Evolutionary conservation across 163 green algal species (phyloP), one percentile per base, ranked within the genome.

Genomic region (Scenedesmus sp.): DNA sequence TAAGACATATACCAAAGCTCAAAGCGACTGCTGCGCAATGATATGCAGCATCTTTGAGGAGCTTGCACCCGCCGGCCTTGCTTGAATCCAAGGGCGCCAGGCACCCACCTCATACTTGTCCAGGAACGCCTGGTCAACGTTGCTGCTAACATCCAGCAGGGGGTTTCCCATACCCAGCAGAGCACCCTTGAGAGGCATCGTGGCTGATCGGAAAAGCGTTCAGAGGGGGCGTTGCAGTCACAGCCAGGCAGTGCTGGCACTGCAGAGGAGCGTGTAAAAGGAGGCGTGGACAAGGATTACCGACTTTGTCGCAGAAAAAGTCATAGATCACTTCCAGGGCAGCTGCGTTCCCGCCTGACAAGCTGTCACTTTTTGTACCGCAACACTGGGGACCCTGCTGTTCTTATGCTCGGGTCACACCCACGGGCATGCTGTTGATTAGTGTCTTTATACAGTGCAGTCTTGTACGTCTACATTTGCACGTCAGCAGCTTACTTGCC

Each of bases 141-240:
- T 95, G 9, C 96, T 95, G 4, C 94, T 98, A 23, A 99, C 97
- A 92, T 99, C 98, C 20, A 99, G 95, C 91, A 99, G 96, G 0
- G 98, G 98, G 91, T 99, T 99, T 88, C 98, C 94, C 64, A 97
- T 94, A 82, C 95, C 95, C 82, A 97, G 91, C 67, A 97, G 93
- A 20, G 76, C 85, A 15, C 95, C 94, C 79, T 95, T 92, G 57
- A 94, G 88, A 59, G 77, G 60, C 92, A 87, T 93, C 54, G 93
- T 93, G 18, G 56, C 92, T 87, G 54, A 34, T 67, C 55, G 82
- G 20, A 6, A 16, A 59, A 23, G 34, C 26, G 34, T 84, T 84
- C 34, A 56, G 34, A n/a, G 7, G 16, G 74, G 76, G 46, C 76
- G 46, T 56, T 56, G 76, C 76, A 57, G n/a, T 9, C 57, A 34